Percentiles rank a stretch among this genome's conserved stretches.
phyloP scores from a whole-genome alignment of 768 basidiomycete genomes.

The Hypsizygus marmoreus region DNA sequence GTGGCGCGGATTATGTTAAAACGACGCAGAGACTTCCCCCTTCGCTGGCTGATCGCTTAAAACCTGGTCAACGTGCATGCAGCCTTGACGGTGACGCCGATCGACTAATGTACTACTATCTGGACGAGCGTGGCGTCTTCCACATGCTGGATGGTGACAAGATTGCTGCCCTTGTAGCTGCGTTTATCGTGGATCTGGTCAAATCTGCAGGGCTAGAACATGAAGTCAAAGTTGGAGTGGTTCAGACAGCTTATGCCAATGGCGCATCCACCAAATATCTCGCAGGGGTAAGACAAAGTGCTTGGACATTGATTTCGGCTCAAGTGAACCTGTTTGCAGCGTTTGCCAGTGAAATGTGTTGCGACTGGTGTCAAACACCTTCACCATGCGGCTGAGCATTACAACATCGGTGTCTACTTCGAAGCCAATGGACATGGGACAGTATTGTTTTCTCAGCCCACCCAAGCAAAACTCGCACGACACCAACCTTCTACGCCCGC shows the following conservation, averaged over 20 bases:
- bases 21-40: slow-evolving; percentile 87
- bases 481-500: slow-evolving; percentile 80
- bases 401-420: slow-evolving; percentile 97
- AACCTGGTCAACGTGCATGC: slow-evolving; percentile 80
- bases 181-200: slow-evolving; percentile 90
- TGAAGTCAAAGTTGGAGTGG: slow-evolving; percentile 84
- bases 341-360: slow-evolving; percentile 92
- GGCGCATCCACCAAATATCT: slow-evolving; percentile 95
- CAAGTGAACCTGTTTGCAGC: slow-evolving; percentile 44
- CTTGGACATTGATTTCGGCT: not conserved
- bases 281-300: slow-evolving; percentile 56
- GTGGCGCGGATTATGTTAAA: slow-evolving; percentile 98
- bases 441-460: slow-evolving; percentile 84
- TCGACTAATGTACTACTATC: slow-evolving; percentile 93
- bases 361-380: slow-evolving; percentile 97
- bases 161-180: slow-evolving; percentile 91
- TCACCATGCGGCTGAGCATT: slow-evolving; percentile 95
- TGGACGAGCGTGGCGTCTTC: slow-evolving; percentile 77
- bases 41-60: slow-evolving; percentile 60
- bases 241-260: slow-evolving; percentile 99
- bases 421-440: slow-evolving; percentile 99
- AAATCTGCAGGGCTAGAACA: slow-evolving; percentile 80
- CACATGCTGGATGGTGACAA: slow-evolving; percentile 98
- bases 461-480: slow-evolving; percentile 58
- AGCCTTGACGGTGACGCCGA: slow-evolving; percentile 98